Base-by-base conservation (phyloP, 2,329 filamentous ascomycete species). In the Lachnellula willkommii region DNA sequence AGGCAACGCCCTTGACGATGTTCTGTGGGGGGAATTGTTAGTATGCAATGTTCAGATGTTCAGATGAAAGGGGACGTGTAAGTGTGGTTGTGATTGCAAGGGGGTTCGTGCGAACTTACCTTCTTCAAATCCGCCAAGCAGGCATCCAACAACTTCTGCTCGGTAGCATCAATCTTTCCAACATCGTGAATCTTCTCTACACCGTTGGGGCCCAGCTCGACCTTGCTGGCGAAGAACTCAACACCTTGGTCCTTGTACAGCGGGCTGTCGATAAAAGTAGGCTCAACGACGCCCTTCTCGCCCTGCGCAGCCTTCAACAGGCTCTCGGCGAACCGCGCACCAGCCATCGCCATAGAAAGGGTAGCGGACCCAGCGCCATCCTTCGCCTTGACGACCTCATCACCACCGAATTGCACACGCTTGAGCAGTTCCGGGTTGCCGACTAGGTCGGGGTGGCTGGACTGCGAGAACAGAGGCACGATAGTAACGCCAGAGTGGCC, bases 321-420 rank as follows among this genome's bases (percentile, higher is more conserved):
- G 67, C 88, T 90, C 81, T 97, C 92, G 68, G 94, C 90, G 76
- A 71, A 86, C 80, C 83, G 82, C 71, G 83, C 82, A 74, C 93
- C 93, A 66, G 93, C 93, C 84, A 96, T 93, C 71, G 93, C 93
- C 93, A 99, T 99, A 79, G 91, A 96, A 68, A 97, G 89, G 63
- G 93, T 97, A 73, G 93, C 93, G 67, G 91, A 96, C 69, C 93
- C 93, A 70, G 92, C 91, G 76, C 93, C 94, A 73, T 93, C 92
- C 89, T 97, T 97, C 77, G 93, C 94, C 85, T 96, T 84, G 79
- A 97, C 93, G 67, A 97, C 93, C 86, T 97, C 93, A 75, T 97
- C 93, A 82, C 93, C 93, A 76, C 94, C 93, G 75, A 97, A 97
- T 81, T 97, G 93, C 71, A 97, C 94, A 74, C 94, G 92, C 58